Evolutionary conservation across 1,139 yeast species (phyloP).

Genomic region (Yamadazyma sp.): DNA sequence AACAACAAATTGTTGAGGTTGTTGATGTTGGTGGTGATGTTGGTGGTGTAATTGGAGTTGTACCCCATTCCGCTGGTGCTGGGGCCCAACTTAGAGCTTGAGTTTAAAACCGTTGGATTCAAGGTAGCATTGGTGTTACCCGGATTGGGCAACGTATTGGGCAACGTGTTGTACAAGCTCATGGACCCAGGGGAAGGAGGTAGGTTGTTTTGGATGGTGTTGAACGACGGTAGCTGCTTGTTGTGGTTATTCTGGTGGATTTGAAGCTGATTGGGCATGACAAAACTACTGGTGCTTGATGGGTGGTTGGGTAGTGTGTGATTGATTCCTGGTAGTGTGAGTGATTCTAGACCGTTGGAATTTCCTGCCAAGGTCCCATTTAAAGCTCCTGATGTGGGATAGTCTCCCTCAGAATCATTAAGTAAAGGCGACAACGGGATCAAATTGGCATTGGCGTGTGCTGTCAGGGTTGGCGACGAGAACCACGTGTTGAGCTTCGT

Average conservation of each 20-base stretch:
- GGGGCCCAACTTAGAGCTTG: conserved; percentile 8
- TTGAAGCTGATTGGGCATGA: conserved; percentile 17
- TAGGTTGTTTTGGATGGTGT: conserved; percentile 32
- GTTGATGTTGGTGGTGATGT: conserved; percentile 2
- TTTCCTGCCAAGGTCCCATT: conserved; percentile 4
- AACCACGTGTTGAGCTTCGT: conserved; percentile 9
- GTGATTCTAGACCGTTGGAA: conserved; percentile 10
- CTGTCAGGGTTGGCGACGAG: conserved; percentile 11
- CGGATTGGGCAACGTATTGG: conserved; percentile 4
- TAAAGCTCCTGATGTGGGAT: conserved; percentile 12
- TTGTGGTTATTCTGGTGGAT: conserved; percentile 28
- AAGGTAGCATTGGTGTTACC: conserved; percentile 12
- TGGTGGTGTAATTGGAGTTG: conserved; percentile 4
- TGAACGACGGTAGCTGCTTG: conserved; percentile 39
- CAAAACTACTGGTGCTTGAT: conserved; percentile 8
- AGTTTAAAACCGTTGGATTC: conserved; percentile 26
- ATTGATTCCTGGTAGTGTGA: conserved; percentile 16
- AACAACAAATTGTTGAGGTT: conserved; percentile 2
- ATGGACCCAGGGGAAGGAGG: conserved; percentile 6
- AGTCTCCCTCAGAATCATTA: conserved; percentile 33
- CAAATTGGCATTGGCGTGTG: conserved; percentile 19
- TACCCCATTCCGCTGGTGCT: neutral
- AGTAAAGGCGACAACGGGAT: conserved; percentile 40
- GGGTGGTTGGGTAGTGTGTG: conserved; percentile 4
- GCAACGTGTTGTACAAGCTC: conserved; percentile 1